A percentile compares a stretch with the other conserved stretches of the same genome.
Conservation (phyloP, 768 basidiomycete species). For the Russula vinacea region DNA sequence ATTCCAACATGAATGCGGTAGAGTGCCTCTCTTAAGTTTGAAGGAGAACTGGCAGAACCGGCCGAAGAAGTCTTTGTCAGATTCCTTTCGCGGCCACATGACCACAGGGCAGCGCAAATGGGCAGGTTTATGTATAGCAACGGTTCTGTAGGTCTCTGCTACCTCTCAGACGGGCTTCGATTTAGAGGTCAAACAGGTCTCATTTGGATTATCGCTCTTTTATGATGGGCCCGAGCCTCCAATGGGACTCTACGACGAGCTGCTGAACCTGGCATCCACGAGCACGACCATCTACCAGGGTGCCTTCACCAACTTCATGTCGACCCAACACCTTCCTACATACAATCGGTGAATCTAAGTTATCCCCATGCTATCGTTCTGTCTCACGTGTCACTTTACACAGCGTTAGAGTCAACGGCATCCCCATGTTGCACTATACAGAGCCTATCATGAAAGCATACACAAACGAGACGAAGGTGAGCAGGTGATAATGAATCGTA, state of each 20-base stretch:
- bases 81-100: constrained; percentile 3
- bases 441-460: constrained; percentile 4
- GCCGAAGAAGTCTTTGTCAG: constrained; percentile 2
- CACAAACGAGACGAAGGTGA: constrained; percentile 12
- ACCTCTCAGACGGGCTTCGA: constrained; percentile 29
- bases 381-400: constrained; percentile 22
- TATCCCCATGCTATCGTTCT: too few species aligned
- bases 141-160: constrained; percentile 36
- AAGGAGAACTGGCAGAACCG: background rate
- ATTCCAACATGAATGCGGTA: background rate
- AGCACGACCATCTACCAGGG: constrained; percentile 38
- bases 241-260: constrained; percentile 46
- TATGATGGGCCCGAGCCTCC: constrained; percentile 53
- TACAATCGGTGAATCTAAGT: constrained; percentile 23
- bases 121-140: constrained; percentile 7
- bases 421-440: constrained; percentile 7
- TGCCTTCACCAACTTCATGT: constrained; percentile 38
- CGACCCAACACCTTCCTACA: constrained; percentile 35
- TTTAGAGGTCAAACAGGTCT: constrained; percentile 28
- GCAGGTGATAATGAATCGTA: background rate
- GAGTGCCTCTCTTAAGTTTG: constrained; percentile 12
- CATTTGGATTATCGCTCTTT: constrained; percentile 39
- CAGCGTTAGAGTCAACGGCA: constrained; percentile 1
- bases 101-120: constrained; percentile 10
- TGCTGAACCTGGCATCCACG: constrained; percentile 42